Evolutionary conservation across 768 basidiomycete genomes (phyloP), one percentile per base, ranked within the genome.

Genomic region (Amanita jacksonii): DNA sequence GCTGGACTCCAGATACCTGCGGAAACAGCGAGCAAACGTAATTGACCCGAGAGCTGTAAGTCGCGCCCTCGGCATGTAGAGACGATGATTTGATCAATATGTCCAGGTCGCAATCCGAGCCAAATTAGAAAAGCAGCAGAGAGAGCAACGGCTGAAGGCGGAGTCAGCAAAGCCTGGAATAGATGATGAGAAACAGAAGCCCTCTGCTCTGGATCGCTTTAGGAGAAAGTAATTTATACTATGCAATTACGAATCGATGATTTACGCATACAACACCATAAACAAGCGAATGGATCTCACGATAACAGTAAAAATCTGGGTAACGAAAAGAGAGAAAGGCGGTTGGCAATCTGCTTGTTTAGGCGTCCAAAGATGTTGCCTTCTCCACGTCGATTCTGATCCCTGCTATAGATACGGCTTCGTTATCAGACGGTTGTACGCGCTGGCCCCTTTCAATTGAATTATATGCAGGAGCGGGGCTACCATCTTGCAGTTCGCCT

Each of bases 1-100:
- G 13, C 13, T 45, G 12, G 23, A 9, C 28, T 16, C 30, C 13
- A 45, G 44, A 36, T 85, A 79, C 60, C 61, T 96, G 49, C 74
- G 87, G 54, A 96, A 92, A 68, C 86, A 94, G 62, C 78, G 89
- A 59, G 91, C 93, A 70, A 96, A 97, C 55, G 87, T 97, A 38
- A 77, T 97, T 49, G 92, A 97, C 58, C 88, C 89, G 18, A 71
- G 74, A 18, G 71, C 75, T 18, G 85, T 84, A 49, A 43, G 74
- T 66, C 10, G 36, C 22, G 7, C 12, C 31, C 16, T 18, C n/a
- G n/a, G n/a, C n/a, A n/a, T n/a, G n/a, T 30, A 15, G 16, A 13
- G n/a, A 15, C 22, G 19, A 5, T 34, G 22, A 22, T 33, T 42
- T 8, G 3, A 16, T 13, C 8, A 25, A 38, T 8, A 15, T 42